Evolutionary conservation across 441 rosid species (phyloP), one percentile per base, ranked within the genome.

Genomic region (Arabidopsis hybrid): DNA sequence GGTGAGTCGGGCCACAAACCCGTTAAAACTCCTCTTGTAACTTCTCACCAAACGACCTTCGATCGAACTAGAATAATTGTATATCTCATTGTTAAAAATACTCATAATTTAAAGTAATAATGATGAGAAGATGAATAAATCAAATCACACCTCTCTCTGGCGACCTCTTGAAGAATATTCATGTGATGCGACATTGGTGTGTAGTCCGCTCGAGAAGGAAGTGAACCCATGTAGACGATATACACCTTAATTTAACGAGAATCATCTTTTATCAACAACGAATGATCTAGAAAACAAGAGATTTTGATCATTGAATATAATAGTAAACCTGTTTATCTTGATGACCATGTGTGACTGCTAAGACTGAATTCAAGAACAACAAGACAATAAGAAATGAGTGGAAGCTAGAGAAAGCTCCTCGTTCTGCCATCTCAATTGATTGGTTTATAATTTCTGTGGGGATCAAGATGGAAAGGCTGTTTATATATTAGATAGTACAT

Each of bases 151-250:
- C 82, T 83, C 45, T 39, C 56, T 26, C 58, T 74, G 1, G 53
- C 35, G 60, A 81, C 73, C 21, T 66, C 69, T 76, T 80, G 74
- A 39, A 83, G 84, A 59, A 86, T 66, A 65, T 50, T 82, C 35
- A 67, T 62, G 53, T 91, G 92, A 5, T 75, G 75, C 29, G 88
- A 74, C 40, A 82, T 42, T 12, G 80, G 76, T 9, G 65, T 73
- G 73, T 84, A 79, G 31, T 76, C 65, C 5, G 38, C 76, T 67
- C 21, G 68, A 4, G 74, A 56, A 5, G 87, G 89, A 71, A 89
- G 79, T 13, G 86, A 77, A 11, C 92, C 95, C 89, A 89, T 66
- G 73, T 89, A 85, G 69, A 87, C 88, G 42, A 91, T 79, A 69
- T 87, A 76, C 13, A 81, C 80, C 92, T 18, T 29, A 29, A 3